phyloP scores from a whole-genome alignment of 2,329 filamentous ascomycete genomes.

The Alternaria infectoria region DNA sequence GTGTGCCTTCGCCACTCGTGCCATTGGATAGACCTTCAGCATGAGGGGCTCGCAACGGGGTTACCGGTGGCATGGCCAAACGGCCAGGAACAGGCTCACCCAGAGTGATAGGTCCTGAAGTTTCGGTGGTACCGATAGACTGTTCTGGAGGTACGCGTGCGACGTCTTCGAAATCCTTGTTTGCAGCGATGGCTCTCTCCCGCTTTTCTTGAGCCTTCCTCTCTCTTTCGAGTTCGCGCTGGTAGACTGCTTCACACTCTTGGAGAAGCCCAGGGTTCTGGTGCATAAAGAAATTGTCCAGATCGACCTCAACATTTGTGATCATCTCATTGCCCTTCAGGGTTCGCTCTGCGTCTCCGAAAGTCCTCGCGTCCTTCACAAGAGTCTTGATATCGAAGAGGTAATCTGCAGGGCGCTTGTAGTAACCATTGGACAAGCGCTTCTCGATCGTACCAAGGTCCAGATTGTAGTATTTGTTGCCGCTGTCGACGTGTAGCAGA shows the following conservation, averaged over 20 bases:
- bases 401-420: constrained; percentile 89
- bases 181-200: constrained; percentile 44
- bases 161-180: constrained; percentile 48
- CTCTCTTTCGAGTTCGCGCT: constrained; percentile 67
- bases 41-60: constrained; percentile 40
- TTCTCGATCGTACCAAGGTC: constrained; percentile 94
- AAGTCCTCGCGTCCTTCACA: constrained; percentile 80
- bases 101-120: constrained; percentile 58
- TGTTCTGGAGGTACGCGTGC: constrained; percentile 50
- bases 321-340: constrained; percentile 90
- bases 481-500: constrained; percentile 74
- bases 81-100: constrained; percentile 68
- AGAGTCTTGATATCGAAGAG: constrained; percentile 84
- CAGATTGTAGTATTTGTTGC: constrained; percentile 93
- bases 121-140: constrained; percentile 53
- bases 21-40: constrained; percentile 67
- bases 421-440: constrained; percentile 95
- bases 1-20: constrained; percentile 46
- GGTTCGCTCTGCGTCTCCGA: constrained; percentile 81
- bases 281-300: constrained; percentile 67
- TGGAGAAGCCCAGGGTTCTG: constrained; percentile 60
- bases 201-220: constrained; percentile 66
- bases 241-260: constrained; percentile 84
- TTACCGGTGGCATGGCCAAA: constrained; percentile 53
- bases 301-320: constrained; percentile 92